Evolutionary conservation across 495 filamentous ascomycete species (phyloP).

Genomic region (Lasiosphaeria ovina): DNA sequence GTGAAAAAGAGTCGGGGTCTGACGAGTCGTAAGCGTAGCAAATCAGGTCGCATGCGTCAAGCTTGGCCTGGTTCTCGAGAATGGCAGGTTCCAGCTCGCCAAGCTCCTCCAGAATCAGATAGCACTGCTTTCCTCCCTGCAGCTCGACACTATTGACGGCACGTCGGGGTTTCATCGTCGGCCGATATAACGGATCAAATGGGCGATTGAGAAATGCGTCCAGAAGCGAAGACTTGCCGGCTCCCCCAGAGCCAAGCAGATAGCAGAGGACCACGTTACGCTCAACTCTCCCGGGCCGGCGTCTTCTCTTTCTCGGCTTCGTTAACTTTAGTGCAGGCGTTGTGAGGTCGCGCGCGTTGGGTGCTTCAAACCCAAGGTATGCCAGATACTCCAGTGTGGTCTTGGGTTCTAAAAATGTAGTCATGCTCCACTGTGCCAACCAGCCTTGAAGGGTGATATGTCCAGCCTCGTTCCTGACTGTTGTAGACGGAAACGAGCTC

Average conservation of each 20-base stretch:
- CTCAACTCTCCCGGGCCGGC: slow-evolving; percentile 78
- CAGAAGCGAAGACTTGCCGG: slow-evolving; percentile 85
- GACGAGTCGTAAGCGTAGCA: slow-evolving; percentile 97
- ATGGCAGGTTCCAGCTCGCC: slow-evolving; percentile 94
- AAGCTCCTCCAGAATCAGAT: slow-evolving; percentile 91
- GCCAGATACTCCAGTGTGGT: slow-evolving; percentile 94
- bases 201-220: slow-evolving; percentile 87
- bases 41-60: slow-evolving; percentile 91
- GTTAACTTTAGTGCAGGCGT: slow-evolving; percentile 88
- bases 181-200: slow-evolving; percentile 82
- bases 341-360: slow-evolving; percentile 62
- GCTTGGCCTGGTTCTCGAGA: slow-evolving; percentile 82
- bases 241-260: slow-evolving; percentile 76
- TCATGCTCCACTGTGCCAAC: slow-evolving; percentile 99
- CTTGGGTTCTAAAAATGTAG: slow-evolving; percentile 91
- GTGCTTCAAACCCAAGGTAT: slow-evolving; percentile 83
- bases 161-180: slow-evolving; percentile 89
- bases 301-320: slow-evolving; percentile 79
- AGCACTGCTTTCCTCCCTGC: slow-evolving; percentile 93
- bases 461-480: slow-evolving; percentile 91
- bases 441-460: slow-evolving; percentile 96
- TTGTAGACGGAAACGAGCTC: slow-evolving; percentile 84
- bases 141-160: slow-evolving; percentile 97
- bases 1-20: slow-evolving; percentile 89
- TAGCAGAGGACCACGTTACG: slow-evolving; percentile 97